Conservation (phyloP, 306 rosid species). For the Sicyos edulis region DNA sequence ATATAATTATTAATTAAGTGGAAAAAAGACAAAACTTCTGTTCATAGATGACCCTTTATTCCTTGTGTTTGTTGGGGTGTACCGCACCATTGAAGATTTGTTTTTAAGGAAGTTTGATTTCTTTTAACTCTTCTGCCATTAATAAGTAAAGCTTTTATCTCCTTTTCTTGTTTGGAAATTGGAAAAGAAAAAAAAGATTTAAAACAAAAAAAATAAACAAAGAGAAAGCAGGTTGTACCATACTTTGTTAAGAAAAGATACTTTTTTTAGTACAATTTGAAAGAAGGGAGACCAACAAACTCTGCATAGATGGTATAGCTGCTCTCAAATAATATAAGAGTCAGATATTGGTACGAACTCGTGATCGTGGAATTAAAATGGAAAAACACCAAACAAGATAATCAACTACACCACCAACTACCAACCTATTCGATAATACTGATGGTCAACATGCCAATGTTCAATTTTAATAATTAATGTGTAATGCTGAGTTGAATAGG, state of each 20-base stretch:
- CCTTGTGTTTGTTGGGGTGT: constrained; percentile 17
- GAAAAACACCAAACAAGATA: too few relatives aligned
- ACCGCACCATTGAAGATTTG: constrained; percentile 13
- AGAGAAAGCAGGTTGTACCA: not conserved
- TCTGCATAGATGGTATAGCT: too few relatives aligned
- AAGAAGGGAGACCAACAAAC: too few relatives aligned
- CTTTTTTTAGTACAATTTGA: too few relatives aligned
- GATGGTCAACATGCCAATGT: not conserved
- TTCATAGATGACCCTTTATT: constrained; percentile 17
- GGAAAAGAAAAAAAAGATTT: too few relatives aligned
- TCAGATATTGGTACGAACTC: too few relatives aligned
- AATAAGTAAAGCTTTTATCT: not conserved
- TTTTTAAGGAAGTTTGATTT: not conserved
- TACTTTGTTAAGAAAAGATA: not conserved
- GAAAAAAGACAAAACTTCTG: constrained; percentile 15
- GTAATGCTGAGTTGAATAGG: too few relatives aligned
- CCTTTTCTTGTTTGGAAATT: not conserved
- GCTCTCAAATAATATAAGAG: too few relatives aligned
- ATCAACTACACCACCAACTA: too few relatives aligned
- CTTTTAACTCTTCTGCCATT: not conserved
- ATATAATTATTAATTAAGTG: not conserved
- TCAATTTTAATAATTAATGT: not conserved
- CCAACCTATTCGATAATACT: too few relatives aligned
- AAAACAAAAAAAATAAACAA: not conserved
- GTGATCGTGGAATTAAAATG: too few relatives aligned